Evolutionary conservation across 768 basidiomycete species (phyloP).

Genomic region (Boletus sp.): DNA sequence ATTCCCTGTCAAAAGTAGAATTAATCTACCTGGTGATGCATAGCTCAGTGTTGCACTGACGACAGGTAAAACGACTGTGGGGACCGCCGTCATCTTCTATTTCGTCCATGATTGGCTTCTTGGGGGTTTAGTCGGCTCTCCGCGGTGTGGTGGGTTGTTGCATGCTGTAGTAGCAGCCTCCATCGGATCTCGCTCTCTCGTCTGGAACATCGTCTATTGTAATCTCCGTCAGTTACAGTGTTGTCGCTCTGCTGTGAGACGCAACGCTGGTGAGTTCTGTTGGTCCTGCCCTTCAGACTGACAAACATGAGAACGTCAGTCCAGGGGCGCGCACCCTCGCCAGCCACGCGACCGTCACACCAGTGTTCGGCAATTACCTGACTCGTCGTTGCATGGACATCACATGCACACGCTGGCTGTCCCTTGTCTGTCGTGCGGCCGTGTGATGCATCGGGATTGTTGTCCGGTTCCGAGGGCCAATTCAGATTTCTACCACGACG

Average conservation of each 20-base stretch:
- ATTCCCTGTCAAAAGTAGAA: neutral
- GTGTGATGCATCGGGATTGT: neutral
- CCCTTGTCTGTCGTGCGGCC: slow-evolving; percentile 3
- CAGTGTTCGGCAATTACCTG: slow-evolving; percentile 5
- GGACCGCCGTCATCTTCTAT: slow-evolving; percentile 10
- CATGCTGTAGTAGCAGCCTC: neutral
- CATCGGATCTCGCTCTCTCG: neutral
- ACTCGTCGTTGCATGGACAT: slow-evolving; percentile 10
- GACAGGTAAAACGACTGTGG: slow-evolving; percentile 3
- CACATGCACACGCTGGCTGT: slow-evolving; percentile 10
- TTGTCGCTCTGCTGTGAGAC: neutral
- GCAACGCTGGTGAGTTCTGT: neutral
- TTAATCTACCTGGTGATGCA: slow-evolving; percentile 1
- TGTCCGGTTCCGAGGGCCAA: slow-evolving; percentile 25
- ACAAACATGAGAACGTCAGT: slow-evolving; percentile 3
- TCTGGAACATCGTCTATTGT: slow-evolving; percentile 10
- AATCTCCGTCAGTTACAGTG: neutral
- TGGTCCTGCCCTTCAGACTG: slow-evolving; percentile 1
- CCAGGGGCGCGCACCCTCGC: neutral
- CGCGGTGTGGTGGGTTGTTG: slow-evolving; percentile 17
- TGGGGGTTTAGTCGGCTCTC: slow-evolving; percentile 21
- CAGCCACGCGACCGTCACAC: slow-evolving; percentile 5
- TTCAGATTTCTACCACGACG: slow-evolving; percentile 11
- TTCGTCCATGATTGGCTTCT: slow-evolving; percentile 11
- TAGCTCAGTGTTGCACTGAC: slow-evolving; percentile 6